phyloP scores from a whole-genome alignment of 2,329 filamentous ascomycete species.

The Diplodia intermedia region DNA sequence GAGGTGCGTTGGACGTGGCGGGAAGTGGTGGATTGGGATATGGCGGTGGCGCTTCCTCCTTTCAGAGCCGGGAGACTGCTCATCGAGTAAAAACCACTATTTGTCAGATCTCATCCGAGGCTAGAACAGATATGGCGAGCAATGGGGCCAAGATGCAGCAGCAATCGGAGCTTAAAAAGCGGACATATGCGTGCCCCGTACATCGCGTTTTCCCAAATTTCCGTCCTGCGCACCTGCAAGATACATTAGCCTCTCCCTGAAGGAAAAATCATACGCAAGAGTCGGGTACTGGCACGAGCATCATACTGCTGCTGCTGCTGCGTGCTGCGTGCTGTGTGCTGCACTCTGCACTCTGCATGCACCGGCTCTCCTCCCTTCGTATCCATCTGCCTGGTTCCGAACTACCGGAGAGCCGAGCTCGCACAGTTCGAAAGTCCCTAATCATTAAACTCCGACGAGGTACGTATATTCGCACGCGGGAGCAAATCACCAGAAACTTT shows the following conservation, averaged over 20 bases:
- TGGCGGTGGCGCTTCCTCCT: not conserved
- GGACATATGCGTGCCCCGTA: too few species aligned
- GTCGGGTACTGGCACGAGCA: not conserved
- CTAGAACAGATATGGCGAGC: too few species aligned
- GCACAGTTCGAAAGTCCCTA: not conserved
- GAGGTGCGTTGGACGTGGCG: not conserved
- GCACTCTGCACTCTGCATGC: not conserved
- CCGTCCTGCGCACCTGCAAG: not conserved
- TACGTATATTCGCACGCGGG: not conserved
- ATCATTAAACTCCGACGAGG: not conserved
- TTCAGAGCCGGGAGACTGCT: not conserved
- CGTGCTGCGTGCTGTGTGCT: not conserved
- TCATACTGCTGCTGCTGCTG: not conserved
- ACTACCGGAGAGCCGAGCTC: not conserved
- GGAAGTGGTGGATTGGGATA: not conserved
- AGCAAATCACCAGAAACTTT: not conserved
- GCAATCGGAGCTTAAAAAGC: too few species aligned
- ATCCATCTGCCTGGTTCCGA: not conserved
- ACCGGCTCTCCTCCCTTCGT: constrained; percentile 1
- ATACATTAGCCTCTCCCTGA: not conserved
- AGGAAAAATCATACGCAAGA: not conserved
- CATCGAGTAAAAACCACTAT: too few species aligned
- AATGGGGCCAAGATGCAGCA: too few species aligned
- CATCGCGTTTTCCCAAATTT: not conserved
- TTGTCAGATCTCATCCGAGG: too few species aligned